A percentile compares a stretch with the other conserved stretches of the same genome.
These are phyloP conservation scores for Xylaria sp. DNA, from an alignment of 2,329 filamentous ascomycete genomes.

Conservation along the genomic window DNA sequence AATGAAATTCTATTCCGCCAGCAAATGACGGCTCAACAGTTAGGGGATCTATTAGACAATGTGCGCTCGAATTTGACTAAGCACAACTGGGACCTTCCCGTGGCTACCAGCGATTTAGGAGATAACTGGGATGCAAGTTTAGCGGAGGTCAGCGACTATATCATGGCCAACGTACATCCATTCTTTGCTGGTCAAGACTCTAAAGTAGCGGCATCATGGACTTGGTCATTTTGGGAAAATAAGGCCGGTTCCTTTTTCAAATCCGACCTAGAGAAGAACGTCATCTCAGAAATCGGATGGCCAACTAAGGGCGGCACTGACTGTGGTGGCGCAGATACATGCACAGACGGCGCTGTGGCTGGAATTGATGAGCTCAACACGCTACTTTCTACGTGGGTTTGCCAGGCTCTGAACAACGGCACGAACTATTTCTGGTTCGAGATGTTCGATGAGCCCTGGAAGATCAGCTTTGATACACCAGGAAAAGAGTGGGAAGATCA, in stretches of 20 bases:
- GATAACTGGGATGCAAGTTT: slow-evolving; percentile 83
- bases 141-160: slow-evolving; percentile 78
- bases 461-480: slow-evolving; percentile 75
- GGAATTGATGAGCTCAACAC: slow-evolving; percentile 82
- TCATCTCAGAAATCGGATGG: slow-evolving; percentile 95
- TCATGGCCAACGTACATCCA: slow-evolving; percentile 97
- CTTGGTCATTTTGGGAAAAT: slow-evolving; percentile 80
- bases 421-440: slow-evolving; percentile 99
- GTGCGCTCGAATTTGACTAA: slow-evolving; percentile 79
- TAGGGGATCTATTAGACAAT: slow-evolving; percentile 72
- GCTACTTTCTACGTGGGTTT: slow-evolving; percentile 90
- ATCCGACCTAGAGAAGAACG: slow-evolving; percentile 70
- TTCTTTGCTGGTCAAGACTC: slow-evolving; percentile 87
- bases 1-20: slow-evolving; percentile 83
- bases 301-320: slow-evolving; percentile 83
- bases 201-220: slow-evolving; percentile 79
- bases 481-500: slow-evolving; percentile 90
- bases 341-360: slow-evolving; percentile 76
- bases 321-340: slow-evolving; percentile 71
- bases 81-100: slow-evolving; percentile 74
- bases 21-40: slow-evolving; percentile 72
- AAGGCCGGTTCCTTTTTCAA: slow-evolving; percentile 75
- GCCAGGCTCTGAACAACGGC: slow-evolving; percentile 79
- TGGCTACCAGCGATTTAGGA: slow-evolving; percentile 89
- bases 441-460: slow-evolving; percentile 97